Conservation (phyloP, 257 asterid species). For the Scutellaria galericulata region DNA sequence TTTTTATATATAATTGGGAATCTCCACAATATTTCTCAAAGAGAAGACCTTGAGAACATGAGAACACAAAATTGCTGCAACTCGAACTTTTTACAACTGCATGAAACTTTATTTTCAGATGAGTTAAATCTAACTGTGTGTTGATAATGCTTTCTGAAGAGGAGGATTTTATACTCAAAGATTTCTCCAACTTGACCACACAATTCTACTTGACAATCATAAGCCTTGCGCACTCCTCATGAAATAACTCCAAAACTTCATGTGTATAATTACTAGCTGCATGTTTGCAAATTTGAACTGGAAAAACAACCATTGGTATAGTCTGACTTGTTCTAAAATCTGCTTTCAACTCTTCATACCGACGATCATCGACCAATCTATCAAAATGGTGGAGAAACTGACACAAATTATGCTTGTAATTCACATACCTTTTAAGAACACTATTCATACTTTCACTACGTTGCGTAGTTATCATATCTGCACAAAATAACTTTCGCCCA, state of each 20-base stretch:
- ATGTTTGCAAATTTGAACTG: background rate
- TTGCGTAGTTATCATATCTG: too few relatives aligned
- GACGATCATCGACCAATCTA: too few relatives aligned
- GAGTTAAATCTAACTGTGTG: background rate
- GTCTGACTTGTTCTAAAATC: too few relatives aligned
- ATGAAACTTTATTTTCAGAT: background rate
- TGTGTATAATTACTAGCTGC: background rate
- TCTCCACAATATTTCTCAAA: background rate
- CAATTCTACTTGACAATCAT: background rate
- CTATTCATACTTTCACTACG: too few relatives aligned
- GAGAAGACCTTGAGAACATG: background rate
- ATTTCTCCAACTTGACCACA: background rate
- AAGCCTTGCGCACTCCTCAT: background rate
- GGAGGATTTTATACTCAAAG: background rate
- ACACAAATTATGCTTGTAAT: too few relatives aligned
- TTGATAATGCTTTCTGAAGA: background rate
- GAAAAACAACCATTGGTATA: too few relatives aligned
- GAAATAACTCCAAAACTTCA: background rate
- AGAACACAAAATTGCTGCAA: constrained; percentile 5
- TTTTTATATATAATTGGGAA: background rate
- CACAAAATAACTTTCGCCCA: too few relatives aligned
- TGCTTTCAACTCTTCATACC: too few relatives aligned
- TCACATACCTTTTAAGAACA: too few relatives aligned
- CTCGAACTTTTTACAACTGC: background rate
- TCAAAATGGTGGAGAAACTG: too few relatives aligned